These are phyloP conservation scores for Cyclospora cayetanensis DNA, from an alignment of 169 alveolate genomes.

Conservation along the genomic window DNA sequence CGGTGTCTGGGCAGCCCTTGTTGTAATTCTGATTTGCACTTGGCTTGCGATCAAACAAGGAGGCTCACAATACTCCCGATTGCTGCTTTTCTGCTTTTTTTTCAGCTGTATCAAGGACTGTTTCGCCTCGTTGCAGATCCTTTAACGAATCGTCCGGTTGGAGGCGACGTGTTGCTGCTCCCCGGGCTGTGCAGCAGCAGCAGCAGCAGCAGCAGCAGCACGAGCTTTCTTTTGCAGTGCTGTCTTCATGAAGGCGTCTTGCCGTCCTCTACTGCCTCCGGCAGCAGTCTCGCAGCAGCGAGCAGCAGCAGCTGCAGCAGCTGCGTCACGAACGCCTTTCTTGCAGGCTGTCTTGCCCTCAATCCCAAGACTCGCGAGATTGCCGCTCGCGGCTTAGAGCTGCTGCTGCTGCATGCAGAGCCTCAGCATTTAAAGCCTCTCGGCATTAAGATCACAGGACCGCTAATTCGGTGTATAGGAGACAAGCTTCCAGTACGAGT, in stretches of 20 bases:
- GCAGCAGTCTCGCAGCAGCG: neutral
- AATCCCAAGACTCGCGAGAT: conserved; percentile 64
- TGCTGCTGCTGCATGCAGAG: conserved; percentile 59
- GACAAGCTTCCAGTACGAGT: conserved; percentile 76
- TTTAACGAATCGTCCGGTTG: conserved; percentile 28
- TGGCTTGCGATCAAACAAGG: no score
- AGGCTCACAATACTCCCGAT: no score
- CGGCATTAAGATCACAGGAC: conserved; percentile 79
- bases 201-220: neutral
- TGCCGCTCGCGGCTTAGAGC: conserved; percentile 71
- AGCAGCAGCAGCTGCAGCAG: neutral
- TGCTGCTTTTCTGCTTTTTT: no score
- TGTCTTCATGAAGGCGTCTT: neutral
- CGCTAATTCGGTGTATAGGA: conserved; percentile 78
- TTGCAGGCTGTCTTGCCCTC: conserved; percentile 10
- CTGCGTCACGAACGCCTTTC: neutral
- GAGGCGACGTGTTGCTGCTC: conserved; percentile 38
- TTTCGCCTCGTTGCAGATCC: conserved; percentile 38
- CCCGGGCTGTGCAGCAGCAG: conserved; percentile 19
- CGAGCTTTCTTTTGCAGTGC: neutral
- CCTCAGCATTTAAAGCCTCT: conserved; percentile 73
- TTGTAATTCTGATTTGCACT: no score
- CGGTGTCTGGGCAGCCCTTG: no score
- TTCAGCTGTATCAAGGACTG: conserved; percentile 3
- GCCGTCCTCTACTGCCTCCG: conserved; percentile 35